Conservation (phyloP, 2,329 filamentous ascomycete genomes). For the Atkinsonella hypoxylon region DNA sequence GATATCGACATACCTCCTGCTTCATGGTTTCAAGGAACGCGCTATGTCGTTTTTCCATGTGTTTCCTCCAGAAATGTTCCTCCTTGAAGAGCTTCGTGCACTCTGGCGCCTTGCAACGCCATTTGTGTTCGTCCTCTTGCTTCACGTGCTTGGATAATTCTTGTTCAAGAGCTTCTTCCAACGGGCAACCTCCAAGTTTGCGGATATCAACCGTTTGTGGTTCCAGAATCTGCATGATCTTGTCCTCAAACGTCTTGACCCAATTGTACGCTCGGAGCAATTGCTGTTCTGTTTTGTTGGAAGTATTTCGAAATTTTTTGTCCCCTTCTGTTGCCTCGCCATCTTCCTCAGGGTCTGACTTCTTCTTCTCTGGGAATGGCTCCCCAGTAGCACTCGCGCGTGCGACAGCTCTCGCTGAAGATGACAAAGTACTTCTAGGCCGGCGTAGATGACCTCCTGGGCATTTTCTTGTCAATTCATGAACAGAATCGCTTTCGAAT, state of each 20-base stretch:
- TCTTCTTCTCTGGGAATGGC: slow-evolving; percentile 74
- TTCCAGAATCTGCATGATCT: slow-evolving; percentile 83
- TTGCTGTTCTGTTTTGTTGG: slow-evolving; percentile 76
- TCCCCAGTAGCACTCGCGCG: slow-evolving; percentile 73
- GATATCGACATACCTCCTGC: slow-evolving; percentile 61
- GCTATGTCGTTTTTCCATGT: slow-evolving; percentile 86
- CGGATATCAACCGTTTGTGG: slow-evolving; percentile 77
- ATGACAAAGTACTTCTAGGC: slow-evolving; percentile 74
- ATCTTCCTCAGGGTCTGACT: slow-evolving; percentile 51
- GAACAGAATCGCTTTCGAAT: slow-evolving; percentile 93
- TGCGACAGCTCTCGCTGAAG: slow-evolving; percentile 72
- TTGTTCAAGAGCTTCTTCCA: slow-evolving; percentile 77
- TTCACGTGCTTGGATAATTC: slow-evolving; percentile 83
- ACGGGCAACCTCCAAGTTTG: slow-evolving; percentile 79
- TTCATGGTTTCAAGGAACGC: slow-evolving; percentile 77
- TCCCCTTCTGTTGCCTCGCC: slow-evolving; percentile 43
- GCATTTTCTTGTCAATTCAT: slow-evolving; percentile 91
- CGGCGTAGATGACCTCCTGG: slow-evolving; percentile 93
- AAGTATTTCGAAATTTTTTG: slow-evolving; percentile 58
- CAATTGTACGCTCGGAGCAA: slow-evolving; percentile 93
- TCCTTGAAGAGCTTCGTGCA: slow-evolving; percentile 97
- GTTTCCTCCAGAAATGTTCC: slow-evolving; percentile 94
- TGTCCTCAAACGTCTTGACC: slow-evolving; percentile 98
- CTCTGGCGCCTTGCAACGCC: slow-evolving; percentile 89
- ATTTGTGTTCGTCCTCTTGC: slow-evolving; percentile 96